Conservation (phyloP, 352 stramenopile species). For the Phytophthora colocasiae region DNA sequence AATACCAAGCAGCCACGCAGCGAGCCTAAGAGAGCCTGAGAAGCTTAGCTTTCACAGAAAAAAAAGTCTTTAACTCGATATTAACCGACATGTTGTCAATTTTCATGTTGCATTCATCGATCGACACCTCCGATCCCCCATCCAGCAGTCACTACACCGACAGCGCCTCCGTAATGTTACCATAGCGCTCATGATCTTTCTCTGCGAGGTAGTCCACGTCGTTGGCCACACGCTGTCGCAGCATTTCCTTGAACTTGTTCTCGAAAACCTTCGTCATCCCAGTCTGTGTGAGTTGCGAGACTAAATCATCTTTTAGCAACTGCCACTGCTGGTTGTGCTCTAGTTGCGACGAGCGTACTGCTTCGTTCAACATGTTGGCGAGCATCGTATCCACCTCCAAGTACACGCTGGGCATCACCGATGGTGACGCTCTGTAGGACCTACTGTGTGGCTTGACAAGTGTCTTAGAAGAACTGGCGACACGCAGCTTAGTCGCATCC, state of each 20-base stretch:
- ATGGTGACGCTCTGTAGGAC: conserved; percentile 58
- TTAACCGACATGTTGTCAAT: neutral
- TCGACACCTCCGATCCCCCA: neutral
- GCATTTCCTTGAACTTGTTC: conserved; percentile 67
- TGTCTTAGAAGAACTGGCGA: conserved; percentile 34
- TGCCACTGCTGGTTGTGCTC: conserved; percentile 67
- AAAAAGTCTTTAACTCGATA: no score
- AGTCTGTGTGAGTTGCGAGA: conserved; percentile 57
- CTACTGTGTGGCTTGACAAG: conserved; percentile 60
- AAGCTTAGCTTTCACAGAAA: no score
- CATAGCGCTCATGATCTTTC: conserved; percentile 56
- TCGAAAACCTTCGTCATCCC: conserved; percentile 59
- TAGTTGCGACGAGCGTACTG: conserved; percentile 63
- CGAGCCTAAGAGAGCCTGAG: conserved; percentile 39
- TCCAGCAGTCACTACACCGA: conserved; percentile 33
- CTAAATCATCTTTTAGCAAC: conserved; percentile 57
- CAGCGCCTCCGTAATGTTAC: conserved; percentile 65
- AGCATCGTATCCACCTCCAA: conserved; percentile 70
- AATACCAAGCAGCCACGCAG: conserved; percentile 76
- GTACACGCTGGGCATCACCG: conserved; percentile 67
- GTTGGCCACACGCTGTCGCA: conserved; percentile 56
- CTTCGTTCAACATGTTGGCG: conserved; percentile 66
- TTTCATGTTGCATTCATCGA: conserved; percentile 6
- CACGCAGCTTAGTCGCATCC: conserved; percentile 56
- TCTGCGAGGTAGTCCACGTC: conserved; percentile 62